Evolutionary conservation across 352 stramenopile genomes (phyloP).

Genomic region (Globisporangium abappressorium): DNA sequence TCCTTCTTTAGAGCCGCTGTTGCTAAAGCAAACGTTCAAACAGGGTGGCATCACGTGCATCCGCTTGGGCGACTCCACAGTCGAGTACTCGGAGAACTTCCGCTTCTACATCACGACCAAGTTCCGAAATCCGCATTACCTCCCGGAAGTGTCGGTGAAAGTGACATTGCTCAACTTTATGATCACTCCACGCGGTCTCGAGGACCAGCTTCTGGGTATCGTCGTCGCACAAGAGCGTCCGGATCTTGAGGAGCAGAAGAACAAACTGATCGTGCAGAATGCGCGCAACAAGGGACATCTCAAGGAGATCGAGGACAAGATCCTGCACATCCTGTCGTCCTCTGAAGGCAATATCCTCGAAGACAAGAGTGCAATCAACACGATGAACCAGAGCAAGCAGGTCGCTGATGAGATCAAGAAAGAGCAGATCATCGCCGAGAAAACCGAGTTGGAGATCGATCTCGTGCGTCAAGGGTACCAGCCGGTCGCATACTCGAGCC

Average conservation of each 20-base stretch:
- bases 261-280: conserved; percentile 90
- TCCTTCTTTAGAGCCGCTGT: conserved; percentile 89
- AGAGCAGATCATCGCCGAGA: conserved; percentile 89
- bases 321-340: conserved; percentile 89
- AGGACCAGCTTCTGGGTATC: conserved; percentile 91
- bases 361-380: conserved; percentile 91
- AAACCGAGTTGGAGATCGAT: conserved; percentile 91
- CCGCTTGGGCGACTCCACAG: conserved; percentile 89
- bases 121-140: conserved; percentile 91
- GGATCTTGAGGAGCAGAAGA: conserved; percentile 92
- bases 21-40: conserved; percentile 94
- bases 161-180: conserved; percentile 95
- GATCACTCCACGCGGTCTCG: conserved; percentile 91
- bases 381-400: conserved; percentile 89
- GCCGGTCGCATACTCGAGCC: conserved; percentile 86
- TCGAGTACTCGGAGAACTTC: conserved; percentile 92
- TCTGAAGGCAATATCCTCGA: conserved; percentile 94
- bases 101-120: conserved; percentile 96
- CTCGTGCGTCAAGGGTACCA: conserved; percentile 84
- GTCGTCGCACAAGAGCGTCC: conserved; percentile 91
- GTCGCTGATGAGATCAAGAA: conserved; percentile 93
- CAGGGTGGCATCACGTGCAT: conserved; percentile 91
- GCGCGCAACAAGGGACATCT: conserved; percentile 90
- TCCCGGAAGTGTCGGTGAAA: conserved; percentile 92
- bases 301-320: conserved; percentile 94